These are phyloP conservation scores for Ajuga chamaepitys DNA, from an alignment of 257 asterid species.

Conservation along the genomic window DNA sequence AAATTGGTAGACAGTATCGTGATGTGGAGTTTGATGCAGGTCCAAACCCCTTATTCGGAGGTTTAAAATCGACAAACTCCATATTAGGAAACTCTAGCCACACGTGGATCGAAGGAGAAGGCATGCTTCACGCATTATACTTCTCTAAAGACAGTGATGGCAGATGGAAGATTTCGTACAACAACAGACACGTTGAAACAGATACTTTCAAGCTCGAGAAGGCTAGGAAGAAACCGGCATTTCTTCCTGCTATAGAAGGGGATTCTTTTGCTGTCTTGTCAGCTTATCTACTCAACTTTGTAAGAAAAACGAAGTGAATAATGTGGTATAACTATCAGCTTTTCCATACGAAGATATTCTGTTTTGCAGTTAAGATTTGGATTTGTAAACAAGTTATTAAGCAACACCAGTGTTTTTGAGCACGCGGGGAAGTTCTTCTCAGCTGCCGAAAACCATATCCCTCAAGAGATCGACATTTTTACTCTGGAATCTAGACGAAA, in stretches of 20 bases:
- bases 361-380: constrained; percentile 57
- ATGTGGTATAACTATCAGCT: not conserved
- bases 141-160: constrained; percentile 15
- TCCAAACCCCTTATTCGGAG: constrained; percentile 40
- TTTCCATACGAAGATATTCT: not conserved
- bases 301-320: not conserved
- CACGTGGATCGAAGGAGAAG: constrained; percentile 48
- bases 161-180: constrained; percentile 23
- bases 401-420: constrained; percentile 64
- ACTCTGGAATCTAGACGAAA: constrained; percentile 38
- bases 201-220: constrained; percentile 34
- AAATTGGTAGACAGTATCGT: not conserved
- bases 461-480: constrained; percentile 47
- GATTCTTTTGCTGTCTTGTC: constrained; percentile 33
- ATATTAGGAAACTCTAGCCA: constrained; percentile 37
- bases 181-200: constrained; percentile 31
- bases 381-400: constrained; percentile 29
- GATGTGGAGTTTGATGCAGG: constrained; percentile 20
- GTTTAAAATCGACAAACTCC: constrained; percentile 33
- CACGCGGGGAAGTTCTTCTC: constrained; percentile 56
- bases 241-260: constrained; percentile 48
- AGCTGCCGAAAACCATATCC: constrained; percentile 48
- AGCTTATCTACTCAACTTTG: constrained; percentile 45
- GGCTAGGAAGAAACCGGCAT: constrained; percentile 22
- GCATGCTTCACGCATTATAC: constrained; percentile 48